A percentile compares a stretch with the other conserved stretches of the same genome.
Evolutionary conservation across 805 yeast species (phyloP).

Genomic region (Kodamaea restingae): DNA sequence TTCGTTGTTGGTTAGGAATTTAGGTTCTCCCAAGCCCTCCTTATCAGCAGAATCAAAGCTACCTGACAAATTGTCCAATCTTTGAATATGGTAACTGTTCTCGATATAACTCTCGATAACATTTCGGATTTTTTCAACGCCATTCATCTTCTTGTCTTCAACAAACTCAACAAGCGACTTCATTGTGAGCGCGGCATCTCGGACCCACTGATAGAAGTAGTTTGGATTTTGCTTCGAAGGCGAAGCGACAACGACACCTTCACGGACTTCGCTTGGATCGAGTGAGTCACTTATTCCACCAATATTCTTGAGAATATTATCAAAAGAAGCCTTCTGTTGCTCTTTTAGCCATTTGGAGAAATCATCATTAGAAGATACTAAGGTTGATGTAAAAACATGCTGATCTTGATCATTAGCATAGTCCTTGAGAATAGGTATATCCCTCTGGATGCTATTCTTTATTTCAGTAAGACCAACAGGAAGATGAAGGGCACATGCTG

Average conservation of each 20-base stretch:
- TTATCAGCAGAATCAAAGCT: constrained; percentile 37
- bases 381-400: background rate
- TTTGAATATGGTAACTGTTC: constrained; percentile 57
- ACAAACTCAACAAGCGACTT: constrained; percentile 57
- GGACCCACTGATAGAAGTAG: constrained; percentile 85
- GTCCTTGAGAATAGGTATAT: background rate
- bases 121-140: constrained; percentile 14
- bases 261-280: constrained; percentile 33
- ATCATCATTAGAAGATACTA: constrained; percentile 14
- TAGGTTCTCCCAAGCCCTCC: constrained; percentile 84
- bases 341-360: constrained; percentile 47
- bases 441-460: background rate
- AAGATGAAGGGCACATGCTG: background rate
- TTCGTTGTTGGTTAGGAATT: constrained; percentile 63
- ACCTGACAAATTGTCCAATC: constrained; percentile 69
- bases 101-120: constrained; percentile 59
- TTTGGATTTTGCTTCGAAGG: constrained; percentile 71
- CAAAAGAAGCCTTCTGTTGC: constrained; percentile 42
- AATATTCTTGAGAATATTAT: constrained; percentile 49
- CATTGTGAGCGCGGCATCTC: constrained; percentile 84
- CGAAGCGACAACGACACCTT: constrained; percentile 80
- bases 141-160: constrained; percentile 34
- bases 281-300: constrained; percentile 45
- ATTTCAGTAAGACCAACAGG: background rate
- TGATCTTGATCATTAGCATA: background rate